Conservation (phyloP, 2,329 filamentous ascomycete genomes). For the Diaporthe citri region DNA sequence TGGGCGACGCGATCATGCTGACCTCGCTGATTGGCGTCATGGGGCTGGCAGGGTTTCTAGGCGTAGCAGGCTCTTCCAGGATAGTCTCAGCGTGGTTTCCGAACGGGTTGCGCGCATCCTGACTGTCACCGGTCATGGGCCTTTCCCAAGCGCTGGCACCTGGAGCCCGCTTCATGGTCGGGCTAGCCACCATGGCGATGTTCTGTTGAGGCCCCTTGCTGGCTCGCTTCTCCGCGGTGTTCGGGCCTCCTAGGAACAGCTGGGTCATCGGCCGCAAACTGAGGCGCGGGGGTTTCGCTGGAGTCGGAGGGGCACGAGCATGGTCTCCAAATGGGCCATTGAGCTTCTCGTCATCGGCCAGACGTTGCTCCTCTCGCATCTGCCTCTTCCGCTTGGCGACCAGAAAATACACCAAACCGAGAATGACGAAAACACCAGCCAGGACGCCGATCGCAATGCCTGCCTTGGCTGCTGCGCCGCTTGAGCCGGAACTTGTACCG, state of each 20-base stretch:
- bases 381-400: conserved; percentile 79
- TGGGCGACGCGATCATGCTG: conserved; percentile 34
- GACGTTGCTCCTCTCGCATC: conserved; percentile 61
- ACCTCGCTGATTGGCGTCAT: conserved; percentile 39
- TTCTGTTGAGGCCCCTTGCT: conserved; percentile 47
- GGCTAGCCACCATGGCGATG: conserved; percentile 51
- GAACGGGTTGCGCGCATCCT: conserved; percentile 78
- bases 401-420: conserved; percentile 77
- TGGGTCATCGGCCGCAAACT: conserved; percentile 88
- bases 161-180: conserved; percentile 47
- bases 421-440: conserved; percentile 74
- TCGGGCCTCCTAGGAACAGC: conserved; percentile 74
- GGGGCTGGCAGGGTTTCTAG: conserved; percentile 17
- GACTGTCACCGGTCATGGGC: conserved; percentile 56
- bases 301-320: conserved; percentile 55
- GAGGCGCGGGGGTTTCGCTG: conserved; percentile 78
- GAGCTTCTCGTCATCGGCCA: conserved; percentile 75
- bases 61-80: conserved; percentile 35
- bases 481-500: conserved; percentile 41
- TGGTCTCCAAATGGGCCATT: conserved; percentile 54
- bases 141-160: conserved; percentile 62
- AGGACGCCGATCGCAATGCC: conserved; percentile 89
- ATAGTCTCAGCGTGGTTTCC: conserved; percentile 67
- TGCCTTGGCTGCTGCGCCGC: conserved; percentile 69
- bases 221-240: conserved; percentile 65